Conservation (phyloP, 2,329 filamentous ascomycete species). For the Claviceps sp. region DNA sequence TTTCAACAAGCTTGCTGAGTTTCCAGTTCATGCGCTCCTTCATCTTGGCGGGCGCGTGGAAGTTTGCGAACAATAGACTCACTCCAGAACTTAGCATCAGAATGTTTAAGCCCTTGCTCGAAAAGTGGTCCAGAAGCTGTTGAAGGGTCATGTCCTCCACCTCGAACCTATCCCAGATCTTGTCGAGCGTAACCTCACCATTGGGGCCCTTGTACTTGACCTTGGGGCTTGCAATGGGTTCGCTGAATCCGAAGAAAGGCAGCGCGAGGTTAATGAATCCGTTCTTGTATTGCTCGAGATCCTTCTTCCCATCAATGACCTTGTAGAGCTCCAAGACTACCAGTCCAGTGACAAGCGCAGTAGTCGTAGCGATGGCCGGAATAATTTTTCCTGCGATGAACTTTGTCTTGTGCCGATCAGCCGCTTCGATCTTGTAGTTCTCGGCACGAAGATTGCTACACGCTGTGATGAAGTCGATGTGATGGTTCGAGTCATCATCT, state of each 20-base stretch:
- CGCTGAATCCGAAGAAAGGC: slow-evolving; percentile 96
- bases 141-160: slow-evolving; percentile 71
- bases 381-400: slow-evolving; percentile 99
- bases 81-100: slow-evolving; percentile 97
- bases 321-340: slow-evolving; percentile 93
- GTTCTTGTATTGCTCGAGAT: slow-evolving; percentile 98
- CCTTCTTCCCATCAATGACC: slow-evolving; percentile 88
- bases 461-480: slow-evolving; percentile 98
- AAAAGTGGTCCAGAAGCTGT: slow-evolving; percentile 73
- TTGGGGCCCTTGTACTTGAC: slow-evolving; percentile 72
- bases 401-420: slow-evolving; percentile 95
- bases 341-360: slow-evolving; percentile 84
- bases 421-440: slow-evolving; percentile 92
- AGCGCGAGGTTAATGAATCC: slow-evolving; percentile 93
- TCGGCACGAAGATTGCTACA: slow-evolving; percentile 92
- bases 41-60: slow-evolving; percentile 67
- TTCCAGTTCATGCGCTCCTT: slow-evolving; percentile 75
- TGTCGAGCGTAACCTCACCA: slow-evolving; percentile 76
- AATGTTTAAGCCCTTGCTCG: slow-evolving; percentile 65
- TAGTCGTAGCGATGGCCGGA: slow-evolving; percentile 94
- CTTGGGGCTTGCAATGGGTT: slow-evolving; percentile 89
- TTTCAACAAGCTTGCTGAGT: slow-evolving; percentile 77
- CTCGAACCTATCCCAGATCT: slow-evolving; percentile 97
- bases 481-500: slow-evolving; percentile 93
- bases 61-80: slow-evolving; percentile 83